phyloP scores from a whole-genome alignment of 768 basidiomycete species.

The Pleurotus platypus region DNA sequence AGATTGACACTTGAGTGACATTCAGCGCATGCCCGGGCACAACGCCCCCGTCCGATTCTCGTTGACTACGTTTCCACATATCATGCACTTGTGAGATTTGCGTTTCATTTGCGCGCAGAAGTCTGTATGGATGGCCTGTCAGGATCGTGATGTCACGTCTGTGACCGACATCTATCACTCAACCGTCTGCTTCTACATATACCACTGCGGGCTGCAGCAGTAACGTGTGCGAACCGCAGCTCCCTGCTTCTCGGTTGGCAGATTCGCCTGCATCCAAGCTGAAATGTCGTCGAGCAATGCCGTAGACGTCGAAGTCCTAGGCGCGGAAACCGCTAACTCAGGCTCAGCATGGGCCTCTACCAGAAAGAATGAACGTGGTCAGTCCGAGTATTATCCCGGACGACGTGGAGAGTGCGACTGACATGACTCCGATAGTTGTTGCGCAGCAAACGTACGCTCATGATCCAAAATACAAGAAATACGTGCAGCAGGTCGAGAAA shows the following conservation, averaged over 20 bases:
- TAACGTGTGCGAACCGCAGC: not conserved
- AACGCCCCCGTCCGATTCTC: too few species aligned
- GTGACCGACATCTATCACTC: not conserved
- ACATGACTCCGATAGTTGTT: constrained; percentile 31
- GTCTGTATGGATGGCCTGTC: not conserved
- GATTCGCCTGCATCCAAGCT: not conserved
- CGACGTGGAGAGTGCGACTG: not conserved
- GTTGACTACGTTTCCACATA: too few species aligned
- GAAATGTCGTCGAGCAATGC: not conserved
- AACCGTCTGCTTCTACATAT: not conserved
- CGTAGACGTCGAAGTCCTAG: constrained; percentile 12
- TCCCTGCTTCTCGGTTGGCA: not conserved
- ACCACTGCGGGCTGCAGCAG: not conserved
- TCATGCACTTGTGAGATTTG: too few species aligned
- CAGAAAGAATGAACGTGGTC: constrained; percentile 49
- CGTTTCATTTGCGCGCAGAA: not conserved
- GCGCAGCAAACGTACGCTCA: constrained; percentile 57
- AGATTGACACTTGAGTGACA: too few species aligned
- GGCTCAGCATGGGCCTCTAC: constrained; percentile 37
- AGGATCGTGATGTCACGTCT: not conserved
- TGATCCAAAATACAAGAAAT: constrained; percentile 95
- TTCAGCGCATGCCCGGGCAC: too few species aligned
- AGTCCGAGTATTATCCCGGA: constrained; percentile 16
- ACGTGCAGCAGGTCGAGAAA: constrained; percentile 87
- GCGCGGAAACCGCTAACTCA: constrained; percentile 31